These are phyloP conservation scores for Dioszegia crocea DNA, from an alignment of 768 basidiomycete species.

Conservation along the genomic window DNA sequence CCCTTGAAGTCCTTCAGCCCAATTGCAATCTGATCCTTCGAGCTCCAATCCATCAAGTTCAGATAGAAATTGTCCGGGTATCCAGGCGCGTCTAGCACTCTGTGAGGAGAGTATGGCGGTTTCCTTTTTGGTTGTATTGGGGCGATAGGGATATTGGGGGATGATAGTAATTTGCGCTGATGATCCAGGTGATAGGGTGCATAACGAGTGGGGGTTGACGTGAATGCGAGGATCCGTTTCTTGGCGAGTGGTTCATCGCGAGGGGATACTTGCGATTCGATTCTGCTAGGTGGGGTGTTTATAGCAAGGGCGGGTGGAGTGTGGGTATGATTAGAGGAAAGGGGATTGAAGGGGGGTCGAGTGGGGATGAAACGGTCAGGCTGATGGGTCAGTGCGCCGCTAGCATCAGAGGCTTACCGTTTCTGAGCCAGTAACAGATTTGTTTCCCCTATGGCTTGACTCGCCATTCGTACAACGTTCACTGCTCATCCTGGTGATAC, in stretches of 20 bases:
- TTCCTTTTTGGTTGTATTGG: conserved; percentile 72
- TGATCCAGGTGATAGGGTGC: not conserved
- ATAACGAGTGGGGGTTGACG: not conserved
- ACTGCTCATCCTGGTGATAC: too few species aligned
- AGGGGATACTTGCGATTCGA: not conserved
- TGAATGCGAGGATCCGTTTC: not conserved
- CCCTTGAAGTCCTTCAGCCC: conserved; percentile 65
- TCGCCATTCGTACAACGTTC: too few species aligned
- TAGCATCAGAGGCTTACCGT: too few species aligned
- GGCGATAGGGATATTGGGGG: conserved; percentile 54
- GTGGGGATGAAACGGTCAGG: not conserved
- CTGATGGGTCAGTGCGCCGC: too few species aligned
- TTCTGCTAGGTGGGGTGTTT: not conserved
- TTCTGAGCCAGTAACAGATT: too few species aligned
- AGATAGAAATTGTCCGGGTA: conserved; percentile 87
- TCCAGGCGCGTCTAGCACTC: conserved; percentile 92
- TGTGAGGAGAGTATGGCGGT: conserved; percentile 79
- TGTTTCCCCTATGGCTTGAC: too few species aligned
- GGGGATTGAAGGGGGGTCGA: not conserved
- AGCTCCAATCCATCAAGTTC: conserved; percentile 86
- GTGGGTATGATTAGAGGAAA: not conserved
- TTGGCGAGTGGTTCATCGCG: too few species aligned
- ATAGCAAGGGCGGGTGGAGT: not conserved
- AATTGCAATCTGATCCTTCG: conserved; percentile 79
- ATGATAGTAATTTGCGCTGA: not conserved